Evolutionary conservation across 305 asterid species (phyloP), one percentile per base, ranked within the genome.

Genomic region (Ilex paraguariensis): DNA sequence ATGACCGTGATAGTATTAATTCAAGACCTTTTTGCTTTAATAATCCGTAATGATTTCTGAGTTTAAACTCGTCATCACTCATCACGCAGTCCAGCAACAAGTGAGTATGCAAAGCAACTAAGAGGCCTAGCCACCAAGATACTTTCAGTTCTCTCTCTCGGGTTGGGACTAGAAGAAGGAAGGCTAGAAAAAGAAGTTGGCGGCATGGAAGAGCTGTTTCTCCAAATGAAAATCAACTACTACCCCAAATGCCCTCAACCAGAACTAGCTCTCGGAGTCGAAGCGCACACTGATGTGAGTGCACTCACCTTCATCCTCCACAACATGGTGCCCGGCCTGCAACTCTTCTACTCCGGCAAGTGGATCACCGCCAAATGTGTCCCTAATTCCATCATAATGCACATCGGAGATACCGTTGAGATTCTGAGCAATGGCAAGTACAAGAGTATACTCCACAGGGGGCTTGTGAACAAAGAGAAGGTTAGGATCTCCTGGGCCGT

Each of bases 231-330:
- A 69, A 87, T 91, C 61, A 91, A 91, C 63, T 91, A 88, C 68
- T 91, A 91, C 76, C 95, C 97, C 6, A 88, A 79, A 66, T 91
- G 97, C 64, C 98, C 97, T 33, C 91, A 91, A 75, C 95, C 97
- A 36, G 95, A 91, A 74, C 91, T 91, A 39, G 95, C 97, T 66
- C 85, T 91, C 5, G 95, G 98, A 0, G 97, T 88, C 0, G 95
- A 85, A 62, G 95, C 97, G 7, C 97, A 88, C 86, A 91, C 97
- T 0, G 98, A 91, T 60, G 68, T 88, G 7, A 77, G 87, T 39
- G 95, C 97, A 64, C 95, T 88, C 62, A 87, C 98, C 17, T 91
- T 91, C 84, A 84, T 88, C 73, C 85, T 91, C 82, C 98, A 91
- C 79, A 91, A 88, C 79, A 88, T 87, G 95, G 95, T 91, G 0